These are phyloP conservation scores for Colletotrichum sp. DNA, from an alignment of 2,329 filamentous ascomycete species.

Conservation along the genomic window DNA sequence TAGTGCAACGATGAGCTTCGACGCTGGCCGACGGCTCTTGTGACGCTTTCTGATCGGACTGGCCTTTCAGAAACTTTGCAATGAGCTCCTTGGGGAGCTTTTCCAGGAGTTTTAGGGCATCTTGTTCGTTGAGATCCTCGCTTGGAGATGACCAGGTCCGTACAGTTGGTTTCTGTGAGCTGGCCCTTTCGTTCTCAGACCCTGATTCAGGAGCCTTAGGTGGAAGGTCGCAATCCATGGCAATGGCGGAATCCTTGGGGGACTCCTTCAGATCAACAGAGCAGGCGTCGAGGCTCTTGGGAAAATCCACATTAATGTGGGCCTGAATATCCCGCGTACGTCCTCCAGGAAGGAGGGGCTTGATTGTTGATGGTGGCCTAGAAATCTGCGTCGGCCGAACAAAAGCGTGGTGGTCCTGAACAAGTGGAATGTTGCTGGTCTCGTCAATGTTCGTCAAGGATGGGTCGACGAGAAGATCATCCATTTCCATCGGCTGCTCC, in stretches of 20 bases:
- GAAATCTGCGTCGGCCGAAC: conserved; percentile 6
- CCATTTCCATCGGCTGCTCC: conserved; percentile 5
- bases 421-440: neutral
- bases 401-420: neutral
- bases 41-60: neutral
- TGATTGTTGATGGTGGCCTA: neutral
- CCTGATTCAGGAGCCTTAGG: neutral
- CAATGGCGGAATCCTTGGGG: neutral
- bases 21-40: conserved; percentile 17
- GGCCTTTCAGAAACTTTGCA: conserved; percentile 32
- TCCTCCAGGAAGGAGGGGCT: neutral
- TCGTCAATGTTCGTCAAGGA: neutral
- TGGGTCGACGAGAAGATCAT: conserved; percentile 5
- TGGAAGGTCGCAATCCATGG: neutral
- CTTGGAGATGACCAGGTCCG: neutral
- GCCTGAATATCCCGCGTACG: neutral
- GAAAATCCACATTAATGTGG: neutral
- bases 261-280: neutral
- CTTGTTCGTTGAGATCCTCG: neutral
- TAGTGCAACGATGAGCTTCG: conserved; percentile 2
- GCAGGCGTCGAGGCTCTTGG: neutral
- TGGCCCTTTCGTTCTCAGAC: neutral
- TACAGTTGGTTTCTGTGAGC: neutral
- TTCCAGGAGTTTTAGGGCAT: conserved; percentile 25
- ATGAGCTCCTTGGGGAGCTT: conserved; percentile 26